Evolutionary conservation across 2,329 filamentous ascomycete species (phyloP), one percentile per base, ranked within the genome.

Genomic region (Thermoascus crustaceus): DNA sequence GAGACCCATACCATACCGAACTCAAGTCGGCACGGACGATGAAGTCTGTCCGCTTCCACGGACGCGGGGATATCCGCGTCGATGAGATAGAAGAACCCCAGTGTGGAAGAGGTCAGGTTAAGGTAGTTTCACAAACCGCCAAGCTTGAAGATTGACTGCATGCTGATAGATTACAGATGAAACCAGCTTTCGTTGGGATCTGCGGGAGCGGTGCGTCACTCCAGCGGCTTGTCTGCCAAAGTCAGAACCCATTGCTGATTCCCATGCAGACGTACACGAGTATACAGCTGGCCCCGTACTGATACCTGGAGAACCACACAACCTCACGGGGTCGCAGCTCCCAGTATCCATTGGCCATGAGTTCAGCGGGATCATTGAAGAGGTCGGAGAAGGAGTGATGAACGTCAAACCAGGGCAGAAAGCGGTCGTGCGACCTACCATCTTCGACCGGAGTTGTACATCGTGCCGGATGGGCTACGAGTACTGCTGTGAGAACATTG

Each of bases 261-360:
- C 26, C 3, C 13, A 3, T 11, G n/a, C 54, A 47, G 68, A 72
- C 43, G 50, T 71, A 4, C 69, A 74, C 45, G 71, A 75, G 51
- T 75, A 68, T 42, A 56, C 68, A 22, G 63, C 64, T 8, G 64
- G 63, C 1, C 60, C 63, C 7, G 70, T 60, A 18, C 68, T 75
- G 55, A 66, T 67, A 1, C 72, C 73, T 1, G 40, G 45, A 9
- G 26, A 37, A 7, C 71, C 74, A 1, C 76, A 82, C 47, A 67
- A 67, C 2, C 53, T 79, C 20, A 80, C 76, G 0, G 61, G 67
- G 22, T 72, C 75, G 41, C 63, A 58, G 1, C 65, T 73, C 22
- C 78, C 77, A 1, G 61, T 80, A n/a, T 73, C 68, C 0, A 61
- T 82, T 5, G 78, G 78, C 16, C 77, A 82, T 48, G 78, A 82